Conservation (phyloP, 441 rosid genomes). For the Eugenia klotzschiana region DNA sequence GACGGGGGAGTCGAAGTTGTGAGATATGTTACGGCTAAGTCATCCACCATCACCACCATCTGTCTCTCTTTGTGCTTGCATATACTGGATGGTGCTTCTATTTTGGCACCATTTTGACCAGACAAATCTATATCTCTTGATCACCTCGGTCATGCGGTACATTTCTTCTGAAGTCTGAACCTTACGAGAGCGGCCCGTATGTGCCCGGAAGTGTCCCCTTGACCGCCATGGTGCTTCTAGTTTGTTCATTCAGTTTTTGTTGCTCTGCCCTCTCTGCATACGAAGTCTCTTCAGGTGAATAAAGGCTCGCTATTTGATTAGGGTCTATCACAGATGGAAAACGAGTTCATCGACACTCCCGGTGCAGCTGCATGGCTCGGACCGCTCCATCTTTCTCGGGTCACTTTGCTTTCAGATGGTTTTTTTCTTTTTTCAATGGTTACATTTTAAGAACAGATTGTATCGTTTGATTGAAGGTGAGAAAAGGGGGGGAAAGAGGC, state of each 20-base stretch:
- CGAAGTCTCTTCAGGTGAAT: background rate
- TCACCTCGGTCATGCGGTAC: background rate
- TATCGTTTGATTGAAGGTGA: background rate
- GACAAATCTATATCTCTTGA: background rate
- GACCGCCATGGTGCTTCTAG: background rate
- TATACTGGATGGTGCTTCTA: slow-evolving; percentile 46
- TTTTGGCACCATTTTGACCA: slow-evolving; percentile 29
- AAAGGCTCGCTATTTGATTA: background rate
- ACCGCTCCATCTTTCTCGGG: background rate
- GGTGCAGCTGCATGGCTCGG: background rate
- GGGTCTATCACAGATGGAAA: background rate
- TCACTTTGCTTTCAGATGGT: background rate
- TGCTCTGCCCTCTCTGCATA: background rate
- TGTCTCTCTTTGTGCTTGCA: slow-evolving; percentile 56
- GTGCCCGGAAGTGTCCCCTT: background rate
- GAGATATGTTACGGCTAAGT: slow-evolving; percentile 34
- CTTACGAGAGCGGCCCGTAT: background rate
- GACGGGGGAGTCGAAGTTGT: slow-evolving; percentile 31
- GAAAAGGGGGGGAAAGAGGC: background rate
- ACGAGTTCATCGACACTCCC: background rate
- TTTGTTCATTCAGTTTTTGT: background rate
- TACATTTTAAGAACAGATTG: background rate
- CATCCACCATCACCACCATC: slow-evolving; percentile 29
- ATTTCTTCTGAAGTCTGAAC: background rate
- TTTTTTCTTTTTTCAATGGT: background rate